phyloP scores from a whole-genome alignment of 176 grass and related monocot genomes.

The Sorghum bicolor region DNA sequence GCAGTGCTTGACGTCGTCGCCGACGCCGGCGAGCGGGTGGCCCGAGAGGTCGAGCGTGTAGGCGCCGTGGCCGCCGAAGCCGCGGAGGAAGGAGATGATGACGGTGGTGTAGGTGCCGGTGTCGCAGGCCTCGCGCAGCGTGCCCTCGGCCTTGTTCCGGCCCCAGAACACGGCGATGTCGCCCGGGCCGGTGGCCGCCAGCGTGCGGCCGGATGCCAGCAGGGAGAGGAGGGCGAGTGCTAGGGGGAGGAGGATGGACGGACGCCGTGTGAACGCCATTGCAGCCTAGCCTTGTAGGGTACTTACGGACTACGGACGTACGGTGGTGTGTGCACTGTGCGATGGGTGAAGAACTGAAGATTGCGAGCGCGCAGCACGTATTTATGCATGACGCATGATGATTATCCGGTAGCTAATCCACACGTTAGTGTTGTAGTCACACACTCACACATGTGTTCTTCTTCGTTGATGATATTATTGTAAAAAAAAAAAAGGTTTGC shows the following conservation, averaged over 20 bases:
- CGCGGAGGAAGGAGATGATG: not conserved
- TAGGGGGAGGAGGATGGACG: not conserved
- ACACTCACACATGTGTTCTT: too few relatives aligned
- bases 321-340: too few relatives aligned
- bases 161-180: not conserved
- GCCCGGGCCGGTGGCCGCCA: not conserved
- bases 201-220: not conserved
- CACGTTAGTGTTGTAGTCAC: too few relatives aligned
- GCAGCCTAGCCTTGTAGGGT: too few relatives aligned
- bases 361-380: too few relatives aligned
- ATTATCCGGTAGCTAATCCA: too few relatives aligned
- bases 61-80: not conserved
- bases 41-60: not conserved
- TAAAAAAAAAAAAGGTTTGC: too few relatives aligned
- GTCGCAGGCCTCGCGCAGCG: conserved; percentile 1
- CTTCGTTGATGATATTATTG: too few relatives aligned
- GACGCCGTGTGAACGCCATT: not conserved
- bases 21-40: not conserved
- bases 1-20: not conserved
- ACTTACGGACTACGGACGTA: too few relatives aligned
- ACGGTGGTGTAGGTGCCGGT: not conserved
- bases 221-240: too few relatives aligned
- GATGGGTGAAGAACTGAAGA: too few relatives aligned
- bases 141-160: not conserved
- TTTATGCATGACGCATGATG: too few relatives aligned